These are phyloP conservation scores for Scedosporium apiospermum DNA, from an alignment of 2,329 filamentous ascomycete species.

Conservation along the genomic window DNA sequence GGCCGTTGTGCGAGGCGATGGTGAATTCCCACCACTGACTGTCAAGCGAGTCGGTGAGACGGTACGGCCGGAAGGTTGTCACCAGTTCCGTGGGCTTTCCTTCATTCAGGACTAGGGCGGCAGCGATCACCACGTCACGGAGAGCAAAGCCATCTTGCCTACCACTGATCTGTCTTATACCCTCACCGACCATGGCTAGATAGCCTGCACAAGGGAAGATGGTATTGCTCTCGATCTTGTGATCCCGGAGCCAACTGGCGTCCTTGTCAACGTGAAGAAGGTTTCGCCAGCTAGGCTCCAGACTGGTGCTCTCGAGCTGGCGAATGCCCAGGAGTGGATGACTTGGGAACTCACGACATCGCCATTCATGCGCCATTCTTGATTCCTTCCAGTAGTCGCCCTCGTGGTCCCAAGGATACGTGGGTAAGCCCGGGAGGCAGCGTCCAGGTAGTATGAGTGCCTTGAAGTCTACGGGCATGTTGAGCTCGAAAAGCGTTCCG, in stretches of 20 bases:
- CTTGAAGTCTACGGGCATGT: slow-evolving; percentile 10
- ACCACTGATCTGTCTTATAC: slow-evolving; percentile 12
- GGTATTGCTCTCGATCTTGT: slow-evolving; percentile 18
- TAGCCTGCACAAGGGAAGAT: slow-evolving; percentile 30
- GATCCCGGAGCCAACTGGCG: slow-evolving; percentile 28
- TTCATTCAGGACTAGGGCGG: slow-evolving; percentile 5
- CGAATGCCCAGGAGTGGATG: slow-evolving; percentile 29
- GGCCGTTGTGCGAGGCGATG: not conserved
- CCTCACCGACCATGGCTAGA: slow-evolving; percentile 23
- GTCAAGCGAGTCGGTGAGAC: not conserved
- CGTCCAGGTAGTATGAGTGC: not conserved
- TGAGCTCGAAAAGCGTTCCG: slow-evolving; percentile 29
- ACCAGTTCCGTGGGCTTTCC: slow-evolving; percentile 7
- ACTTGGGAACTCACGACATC: slow-evolving; percentile 18
- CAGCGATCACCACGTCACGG: slow-evolving; percentile 4
- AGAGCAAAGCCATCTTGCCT: not conserved
- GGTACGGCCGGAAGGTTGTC: not conserved
- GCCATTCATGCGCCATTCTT: slow-evolving; percentile 17
- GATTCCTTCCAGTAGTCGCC: slow-evolving; percentile 23
- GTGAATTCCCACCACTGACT: not conserved
- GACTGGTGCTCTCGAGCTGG: slow-evolving; percentile 11
- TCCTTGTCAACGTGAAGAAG: slow-evolving; percentile 13
- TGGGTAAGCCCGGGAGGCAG: slow-evolving; percentile 21
- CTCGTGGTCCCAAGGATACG: slow-evolving; percentile 27
- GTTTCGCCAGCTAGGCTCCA: slow-evolving; percentile 18